Evolutionary conservation across 225 moss, liverwort and hornwort species (phyloP), one percentile per base, ranked within the genome.

Genomic region (Takakia lepidozioides): DNA sequence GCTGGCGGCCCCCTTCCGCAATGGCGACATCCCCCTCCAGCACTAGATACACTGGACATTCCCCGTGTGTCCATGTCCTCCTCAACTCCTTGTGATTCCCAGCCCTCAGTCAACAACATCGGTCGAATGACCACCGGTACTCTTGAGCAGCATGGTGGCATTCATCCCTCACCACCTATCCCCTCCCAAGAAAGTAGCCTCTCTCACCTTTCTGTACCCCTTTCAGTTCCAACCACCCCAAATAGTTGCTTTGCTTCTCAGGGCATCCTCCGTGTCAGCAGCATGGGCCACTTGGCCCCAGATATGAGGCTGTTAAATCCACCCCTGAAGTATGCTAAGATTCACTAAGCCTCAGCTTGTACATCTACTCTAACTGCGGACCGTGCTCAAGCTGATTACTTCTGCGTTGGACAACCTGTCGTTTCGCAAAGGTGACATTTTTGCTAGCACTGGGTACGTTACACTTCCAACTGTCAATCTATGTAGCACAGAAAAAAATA

Each of bases 1-100:
- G 81, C 90, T 10, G 90, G 86, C 8, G n/a, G n/a, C n/a, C 86
- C 90, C 6, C 73, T 86, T 7, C 90, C 90, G 2, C 90, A 91
- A 52, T 91, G 90, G 90, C 67, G 81, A 42, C 81, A 83, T 51
- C 90, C 90, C 0, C 90, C 90, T 18, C 90, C 90, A 22, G 80
- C 77, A 16, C 40, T 91, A 35, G 90, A 81, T n/a, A 62, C 86
- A 23, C 72, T 86, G 10, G 86, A 91, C 43, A 91, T 91, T 21
- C 90, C 90, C 1, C 77, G 72, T 18, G 90, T 91, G 10, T 81
- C 90, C 0, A 83, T 91, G 83, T 69, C 78, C 17, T 63, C 79
- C 26, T 68, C 85, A 28, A 77, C 79, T n/a, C 66, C 70, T 6
- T 73, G 73, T 36, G 78, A 78, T 37, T 69, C 78, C 43, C 56